Evolutionary conservation across 148 eudicot species (phyloP).

Genomic region (Chenopodium formosanum): DNA sequence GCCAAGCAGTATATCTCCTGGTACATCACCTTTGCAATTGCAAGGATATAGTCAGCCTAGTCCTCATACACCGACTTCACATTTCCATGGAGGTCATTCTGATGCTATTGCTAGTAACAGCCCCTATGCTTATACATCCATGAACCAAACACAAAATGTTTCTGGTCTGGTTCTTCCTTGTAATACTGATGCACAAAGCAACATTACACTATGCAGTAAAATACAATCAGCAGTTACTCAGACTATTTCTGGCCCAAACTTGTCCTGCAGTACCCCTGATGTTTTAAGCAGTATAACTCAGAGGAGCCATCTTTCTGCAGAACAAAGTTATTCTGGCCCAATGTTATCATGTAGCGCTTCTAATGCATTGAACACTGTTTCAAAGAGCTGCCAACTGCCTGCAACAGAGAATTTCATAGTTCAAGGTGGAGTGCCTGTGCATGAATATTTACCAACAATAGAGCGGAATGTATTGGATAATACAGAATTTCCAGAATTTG

Average conservation of each 20-base stretch:
- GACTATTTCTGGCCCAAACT: slow-evolving; percentile 16
- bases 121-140: slow-evolving; percentile 28
- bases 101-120: slow-evolving; percentile 21
- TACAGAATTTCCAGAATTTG: slow-evolving; percentile 28
- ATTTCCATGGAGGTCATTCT: slow-evolving; percentile 30
- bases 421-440: slow-evolving; percentile 21
- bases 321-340: slow-evolving; percentile 15
- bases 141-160: slow-evolving; percentile 23
- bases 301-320: slow-evolving; percentile 12
- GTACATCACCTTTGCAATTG: slow-evolving; percentile 24
- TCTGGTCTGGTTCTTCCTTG: slow-evolving; percentile 13
- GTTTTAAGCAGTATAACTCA: not conserved
- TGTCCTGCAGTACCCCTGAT: not conserved
- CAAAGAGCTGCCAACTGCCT: slow-evolving; percentile 30
- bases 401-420: slow-evolving; percentile 21
- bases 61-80: slow-evolving; percentile 22
- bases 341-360: slow-evolving; percentile 5
- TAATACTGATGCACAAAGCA: slow-evolving; percentile 7
- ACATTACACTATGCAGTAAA: slow-evolving; percentile 7
- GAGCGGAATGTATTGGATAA: slow-evolving; percentile 27
- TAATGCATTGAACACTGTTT: slow-evolving; percentile 8
- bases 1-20: slow-evolving; percentile 17
- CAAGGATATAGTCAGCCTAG: slow-evolving; percentile 29
- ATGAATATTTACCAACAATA: slow-evolving; percentile 11
- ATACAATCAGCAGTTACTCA: slow-evolving; percentile 22